These are phyloP conservation scores for Yamadazyma insecticola DNA, from an alignment of 805 yeast genomes.

Conservation along the genomic window DNA sequence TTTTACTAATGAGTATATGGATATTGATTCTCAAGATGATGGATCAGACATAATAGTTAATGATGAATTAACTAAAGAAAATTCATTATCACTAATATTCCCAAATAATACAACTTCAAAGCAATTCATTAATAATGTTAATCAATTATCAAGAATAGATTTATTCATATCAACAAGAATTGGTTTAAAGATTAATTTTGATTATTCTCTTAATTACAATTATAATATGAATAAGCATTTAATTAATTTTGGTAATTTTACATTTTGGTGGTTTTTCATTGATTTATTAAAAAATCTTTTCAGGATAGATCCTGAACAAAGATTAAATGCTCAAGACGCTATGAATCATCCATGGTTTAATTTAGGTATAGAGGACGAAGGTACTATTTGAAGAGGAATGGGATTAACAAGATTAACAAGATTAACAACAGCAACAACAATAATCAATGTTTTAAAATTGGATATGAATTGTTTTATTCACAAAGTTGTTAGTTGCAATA, in stretches of 20 bases:
- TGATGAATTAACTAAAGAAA: slow-evolving; percentile 15
- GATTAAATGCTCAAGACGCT: slow-evolving; percentile 39
- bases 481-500: no score
- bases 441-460: no score
- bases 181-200: slow-evolving; percentile 36
- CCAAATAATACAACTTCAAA: slow-evolving; percentile 37
- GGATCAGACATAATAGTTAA: no score
- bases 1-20: slow-evolving; percentile 15
- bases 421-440: no score
- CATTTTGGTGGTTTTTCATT: slow-evolving; percentile 78
- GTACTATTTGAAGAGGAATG: slow-evolving; percentile 18
- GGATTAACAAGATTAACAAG: no score
- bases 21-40: slow-evolving; percentile 6
- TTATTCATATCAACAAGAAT: slow-evolving; percentile 37
- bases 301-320: slow-evolving; percentile 33
- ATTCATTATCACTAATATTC: slow-evolving; percentile 27
- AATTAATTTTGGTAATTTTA: slow-evolving; percentile 57
- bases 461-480: no score
- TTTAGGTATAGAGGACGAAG: slow-evolving; percentile 44
- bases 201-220: slow-evolving; percentile 34
- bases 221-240: slow-evolving; percentile 33
- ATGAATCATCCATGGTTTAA: slow-evolving; percentile 46
- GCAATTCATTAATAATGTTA: slow-evolving; percentile 36
- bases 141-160: slow-evolving; percentile 39
- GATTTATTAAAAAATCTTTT: slow-evolving; percentile 36